Evolutionary conservation across 2,329 filamentous ascomycete genomes (phyloP).

Genomic region (Beauveria caledonica): DNA sequence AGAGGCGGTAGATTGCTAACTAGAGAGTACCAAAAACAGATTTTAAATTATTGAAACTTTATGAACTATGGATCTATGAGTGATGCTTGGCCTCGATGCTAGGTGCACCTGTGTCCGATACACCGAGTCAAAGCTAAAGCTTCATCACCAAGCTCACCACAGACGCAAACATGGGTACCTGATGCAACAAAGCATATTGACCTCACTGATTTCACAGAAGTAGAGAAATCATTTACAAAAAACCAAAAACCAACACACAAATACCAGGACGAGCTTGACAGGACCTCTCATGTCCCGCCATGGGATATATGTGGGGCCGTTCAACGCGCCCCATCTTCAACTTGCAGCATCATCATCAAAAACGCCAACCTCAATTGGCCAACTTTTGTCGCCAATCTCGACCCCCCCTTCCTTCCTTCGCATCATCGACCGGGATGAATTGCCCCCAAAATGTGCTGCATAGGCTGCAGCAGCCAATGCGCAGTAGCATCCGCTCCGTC

Average conservation of each 20-base stretch:
- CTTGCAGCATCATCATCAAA: not conserved
- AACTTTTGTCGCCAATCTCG: not conserved
- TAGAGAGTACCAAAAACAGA: too few relatives aligned
- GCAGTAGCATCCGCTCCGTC: not conserved
- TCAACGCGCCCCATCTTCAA: not conserved
- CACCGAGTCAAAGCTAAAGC: too few relatives aligned
- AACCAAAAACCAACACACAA: not conserved
- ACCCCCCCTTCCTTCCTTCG: not conserved
- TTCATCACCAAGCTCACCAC: too few relatives aligned
- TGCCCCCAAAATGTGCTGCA: conserved; percentile 19
- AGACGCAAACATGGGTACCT: too few relatives aligned
- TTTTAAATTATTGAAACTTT: too few relatives aligned
- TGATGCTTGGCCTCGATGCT: too few relatives aligned
- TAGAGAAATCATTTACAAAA: not conserved
- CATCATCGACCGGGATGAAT: conserved; percentile 20
- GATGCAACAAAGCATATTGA: too few relatives aligned
- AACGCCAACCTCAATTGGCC: not conserved
- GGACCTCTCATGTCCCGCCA: too few relatives aligned
- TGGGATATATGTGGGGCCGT: not conserved
- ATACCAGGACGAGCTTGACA: too few relatives aligned
- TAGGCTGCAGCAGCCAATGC: conserved; percentile 16
- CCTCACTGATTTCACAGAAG: too few relatives aligned
- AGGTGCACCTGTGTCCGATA: too few relatives aligned
- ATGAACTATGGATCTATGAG: too few relatives aligned
- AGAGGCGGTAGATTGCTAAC: accelerated